Percentiles rank a stretch among this genome's conserved stretches.
phyloP scores from a whole-genome alignment of 2,329 filamentous ascomycete genomes.

The Monilinia fructigena region DNA sequence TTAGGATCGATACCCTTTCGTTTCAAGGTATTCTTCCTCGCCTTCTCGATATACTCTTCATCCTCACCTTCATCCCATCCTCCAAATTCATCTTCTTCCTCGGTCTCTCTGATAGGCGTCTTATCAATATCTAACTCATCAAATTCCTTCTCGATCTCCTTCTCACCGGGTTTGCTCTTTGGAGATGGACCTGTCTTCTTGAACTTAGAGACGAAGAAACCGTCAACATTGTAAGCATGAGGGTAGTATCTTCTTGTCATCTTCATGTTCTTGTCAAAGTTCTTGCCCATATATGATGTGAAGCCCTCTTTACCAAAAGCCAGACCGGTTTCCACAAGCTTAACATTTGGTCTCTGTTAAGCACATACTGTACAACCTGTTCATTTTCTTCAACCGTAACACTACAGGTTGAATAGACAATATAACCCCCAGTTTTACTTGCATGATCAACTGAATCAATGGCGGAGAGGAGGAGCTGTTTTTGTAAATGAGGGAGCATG shows the following conservation, averaged over 20 bases:
- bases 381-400: constrained; percentile 95
- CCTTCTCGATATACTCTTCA: constrained; percentile 66
- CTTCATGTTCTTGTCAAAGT: constrained; percentile 81
- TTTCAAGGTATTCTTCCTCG: constrained; percentile 71
- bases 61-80: constrained; percentile 76
- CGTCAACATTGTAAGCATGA: constrained; percentile 91
- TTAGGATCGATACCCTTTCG: constrained; percentile 72
- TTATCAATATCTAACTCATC: constrained; percentile 60
- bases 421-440: constrained; percentile 88
- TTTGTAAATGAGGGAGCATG: constrained; percentile 88
- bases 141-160: constrained; percentile 34
- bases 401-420: constrained; percentile 95
- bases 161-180: constrained; percentile 43
- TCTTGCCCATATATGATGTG: constrained; percentile 85
- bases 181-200: constrained; percentile 85
- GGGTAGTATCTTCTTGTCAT: constrained; percentile 85
- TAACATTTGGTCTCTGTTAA: constrained; percentile 88
- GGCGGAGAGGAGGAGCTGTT: constrained; percentile 86
- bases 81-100: constrained; percentile 59
- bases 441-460: constrained; percentile 93
- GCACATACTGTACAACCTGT: constrained; percentile 87
- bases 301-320: constrained; percentile 92
- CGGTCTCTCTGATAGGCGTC: constrained; percentile 52
- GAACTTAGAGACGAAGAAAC: constrained; percentile 97
- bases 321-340: constrained; percentile 86